These are phyloP conservation scores for Hymenoscyphus albidus DNA, from an alignment of 2,329 filamentous ascomycete genomes.

Conservation along the genomic window DNA sequence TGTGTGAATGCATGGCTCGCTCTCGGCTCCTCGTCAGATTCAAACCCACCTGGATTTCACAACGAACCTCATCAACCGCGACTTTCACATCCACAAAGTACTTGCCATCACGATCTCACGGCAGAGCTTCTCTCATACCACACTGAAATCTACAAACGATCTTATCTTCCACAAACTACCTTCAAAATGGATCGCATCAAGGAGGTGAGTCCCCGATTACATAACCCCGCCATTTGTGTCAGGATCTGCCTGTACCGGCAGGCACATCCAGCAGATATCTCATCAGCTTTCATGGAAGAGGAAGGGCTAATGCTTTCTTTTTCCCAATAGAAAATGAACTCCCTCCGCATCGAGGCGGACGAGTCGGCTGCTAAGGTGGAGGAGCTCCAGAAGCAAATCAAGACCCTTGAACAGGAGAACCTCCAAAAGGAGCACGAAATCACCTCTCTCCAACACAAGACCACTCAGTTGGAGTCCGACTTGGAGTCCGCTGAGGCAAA, in stretches of 20 bases:
- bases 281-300: slow-evolving; percentile 6
- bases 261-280: slow-evolving; percentile 12
- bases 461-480: slow-evolving; percentile 81
- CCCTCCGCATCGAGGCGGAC: slow-evolving; percentile 91
- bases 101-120: slow-evolving; percentile 9
- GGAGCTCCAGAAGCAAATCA: slow-evolving; percentile 83
- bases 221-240: slow-evolving; percentile 32
- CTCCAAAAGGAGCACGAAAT: slow-evolving; percentile 97
- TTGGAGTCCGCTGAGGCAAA: slow-evolving; percentile 86
- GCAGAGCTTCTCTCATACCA: neutral
- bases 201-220: slow-evolving; percentile 60
- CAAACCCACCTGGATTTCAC: slow-evolving; percentile 9
- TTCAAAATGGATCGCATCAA: slow-evolving; percentile 80
- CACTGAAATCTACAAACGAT: slow-evolving; percentile 13
- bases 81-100: slow-evolving; percentile 5
- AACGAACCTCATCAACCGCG: slow-evolving; percentile 5
- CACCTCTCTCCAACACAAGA: slow-evolving; percentile 93
- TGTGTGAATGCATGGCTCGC: slow-evolving; percentile 1
- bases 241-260: slow-evolving; percentile 17
- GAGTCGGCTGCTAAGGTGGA: slow-evolving; percentile 77
- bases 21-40: slow-evolving; percentile 16
- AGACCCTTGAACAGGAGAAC: slow-evolving; percentile 90
- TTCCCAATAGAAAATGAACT: slow-evolving; percentile 75
- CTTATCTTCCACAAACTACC: slow-evolving; percentile 13
- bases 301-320: slow-evolving; percentile 10